Percentiles rank a stretch among this genome's conserved stretches.
Conservation (phyloP, 2,329 filamentous ascomycete genomes). For the Ceratocystis ficicola region DNA sequence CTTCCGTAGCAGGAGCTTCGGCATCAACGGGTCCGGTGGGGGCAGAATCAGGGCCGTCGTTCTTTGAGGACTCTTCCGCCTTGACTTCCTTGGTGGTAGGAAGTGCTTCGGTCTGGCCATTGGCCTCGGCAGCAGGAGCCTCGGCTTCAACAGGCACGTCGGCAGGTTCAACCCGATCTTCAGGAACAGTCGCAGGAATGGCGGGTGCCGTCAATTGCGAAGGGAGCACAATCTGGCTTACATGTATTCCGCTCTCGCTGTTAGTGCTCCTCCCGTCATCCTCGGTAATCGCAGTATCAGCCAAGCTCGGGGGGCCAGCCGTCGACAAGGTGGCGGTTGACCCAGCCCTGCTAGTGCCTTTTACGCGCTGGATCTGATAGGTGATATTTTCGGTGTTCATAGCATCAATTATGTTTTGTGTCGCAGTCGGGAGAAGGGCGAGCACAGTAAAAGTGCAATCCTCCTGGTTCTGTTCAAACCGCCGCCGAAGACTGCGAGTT, state of each 20-base stretch:
- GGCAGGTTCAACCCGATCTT: slow-evolving; percentile 27
- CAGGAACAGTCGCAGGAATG: slow-evolving; percentile 23
- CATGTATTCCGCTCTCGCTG: slow-evolving; percentile 72
- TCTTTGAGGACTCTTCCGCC: neutral
- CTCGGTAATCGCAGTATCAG: slow-evolving; percentile 63
- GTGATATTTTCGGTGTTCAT: slow-evolving; percentile 89
- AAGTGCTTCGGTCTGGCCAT: neutral
- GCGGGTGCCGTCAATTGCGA: slow-evolving; percentile 34
- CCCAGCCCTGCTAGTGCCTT: slow-evolving; percentile 49
- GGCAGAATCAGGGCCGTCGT: neutral
- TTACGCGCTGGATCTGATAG: slow-evolving; percentile 87
- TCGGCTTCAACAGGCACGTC: neutral
- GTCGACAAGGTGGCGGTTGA: slow-evolving; percentile 44
- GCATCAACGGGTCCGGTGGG: neutral
- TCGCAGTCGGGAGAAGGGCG: slow-evolving; percentile 84
- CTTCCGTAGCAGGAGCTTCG: neutral
- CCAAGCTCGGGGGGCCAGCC: slow-evolving; percentile 46
- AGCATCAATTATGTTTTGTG: slow-evolving; percentile 74
- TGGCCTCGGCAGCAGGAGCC: neutral
- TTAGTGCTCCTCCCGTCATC: slow-evolving; percentile 70
- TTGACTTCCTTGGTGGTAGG: neutral
- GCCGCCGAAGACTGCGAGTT: slow-evolving; percentile 61
- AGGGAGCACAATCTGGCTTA: slow-evolving; percentile 59
- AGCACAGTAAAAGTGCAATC: slow-evolving; percentile 97
- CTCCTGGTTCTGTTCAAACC: slow-evolving; percentile 98